Conservation (phyloP, 1,284 basidiomycete species). For the Puccinia triticina region DNA sequence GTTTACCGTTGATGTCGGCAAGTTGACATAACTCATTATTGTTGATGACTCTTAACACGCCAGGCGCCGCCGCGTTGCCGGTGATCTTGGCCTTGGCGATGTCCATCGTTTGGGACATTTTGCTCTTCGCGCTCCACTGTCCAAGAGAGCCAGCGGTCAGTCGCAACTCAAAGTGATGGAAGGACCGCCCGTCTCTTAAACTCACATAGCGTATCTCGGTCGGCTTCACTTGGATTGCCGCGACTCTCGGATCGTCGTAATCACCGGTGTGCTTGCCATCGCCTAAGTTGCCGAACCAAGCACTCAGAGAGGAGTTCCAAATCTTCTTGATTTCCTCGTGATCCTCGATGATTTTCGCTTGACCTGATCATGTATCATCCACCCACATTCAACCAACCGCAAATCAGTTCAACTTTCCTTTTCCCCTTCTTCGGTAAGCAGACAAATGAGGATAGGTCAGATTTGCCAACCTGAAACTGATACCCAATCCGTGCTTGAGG, state of each 20-base stretch:
- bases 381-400: slow-evolving; percentile 61
- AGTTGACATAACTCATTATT: slow-evolving; percentile 65
- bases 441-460: neutral
- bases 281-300: slow-evolving; percentile 83
- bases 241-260: slow-evolving; percentile 76
- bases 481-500: slow-evolving; percentile 76
- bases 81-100: slow-evolving; percentile 66
- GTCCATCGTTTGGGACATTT: slow-evolving; percentile 65
- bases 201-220: slow-evolving; percentile 65
- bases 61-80: slow-evolving; percentile 68
- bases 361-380: slow-evolving; percentile 50
- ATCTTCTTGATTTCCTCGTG: slow-evolving; percentile 70
- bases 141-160: slow-evolving; percentile 63
- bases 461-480: slow-evolving; percentile 69
- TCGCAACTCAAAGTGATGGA: too few relatives aligned
- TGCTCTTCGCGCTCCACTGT: slow-evolving; percentile 67
- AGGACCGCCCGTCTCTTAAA: too few relatives aligned
- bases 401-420: neutral
- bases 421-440: neutral
- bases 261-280: slow-evolving; percentile 85
- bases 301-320: slow-evolving; percentile 70
- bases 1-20: slow-evolving; percentile 30
- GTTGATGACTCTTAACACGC: slow-evolving; percentile 69
- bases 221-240: slow-evolving; percentile 77
- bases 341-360: slow-evolving; percentile 67